These are phyloP conservation scores for Claviceps digitariae DNA, from an alignment of 2,329 filamentous ascomycete species.

Conservation along the genomic window DNA sequence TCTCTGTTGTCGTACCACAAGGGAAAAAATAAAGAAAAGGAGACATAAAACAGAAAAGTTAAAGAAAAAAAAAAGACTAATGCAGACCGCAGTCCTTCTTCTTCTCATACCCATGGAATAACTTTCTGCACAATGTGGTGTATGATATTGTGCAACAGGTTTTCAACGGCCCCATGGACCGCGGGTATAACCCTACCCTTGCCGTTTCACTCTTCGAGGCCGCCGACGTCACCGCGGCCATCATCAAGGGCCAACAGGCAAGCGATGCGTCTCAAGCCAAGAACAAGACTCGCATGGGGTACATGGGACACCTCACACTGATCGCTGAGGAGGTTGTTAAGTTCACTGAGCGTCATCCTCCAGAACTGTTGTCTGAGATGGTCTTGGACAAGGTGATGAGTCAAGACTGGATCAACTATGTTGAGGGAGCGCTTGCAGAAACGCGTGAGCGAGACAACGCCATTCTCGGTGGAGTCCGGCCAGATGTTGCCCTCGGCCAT, in stretches of 20 bases:
- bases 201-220: conserved; percentile 89
- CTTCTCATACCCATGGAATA: conserved; percentile 98
- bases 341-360: conserved; percentile 87
- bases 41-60: too few species aligned
- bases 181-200: conserved; percentile 78
- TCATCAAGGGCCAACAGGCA: conserved; percentile 76
- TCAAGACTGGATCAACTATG: conserved; percentile 85
- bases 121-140: conserved; percentile 97
- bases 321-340: conserved; percentile 98
- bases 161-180: conserved; percentile 96
- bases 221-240: conserved; percentile 78
- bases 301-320: conserved; percentile 95
- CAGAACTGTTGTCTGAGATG: conserved; percentile 69
- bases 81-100: conserved; percentile 63
- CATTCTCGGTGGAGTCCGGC: conserved; percentile 89
- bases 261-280: conserved; percentile 77
- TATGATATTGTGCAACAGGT: conserved; percentile 99
- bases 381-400: conserved; percentile 84
- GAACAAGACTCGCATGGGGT: conserved; percentile 83
- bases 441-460: conserved; percentile 94
- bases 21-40: too few species aligned
- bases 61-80: conserved; percentile 4
- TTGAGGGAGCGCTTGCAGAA: conserved; percentile 83
- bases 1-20: neutral
- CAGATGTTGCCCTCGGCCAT: conserved; percentile 75